These are phyloP conservation scores for Apostasia ramifera DNA, from an alignment of 106 monocot species.

Conservation along the genomic window DNA sequence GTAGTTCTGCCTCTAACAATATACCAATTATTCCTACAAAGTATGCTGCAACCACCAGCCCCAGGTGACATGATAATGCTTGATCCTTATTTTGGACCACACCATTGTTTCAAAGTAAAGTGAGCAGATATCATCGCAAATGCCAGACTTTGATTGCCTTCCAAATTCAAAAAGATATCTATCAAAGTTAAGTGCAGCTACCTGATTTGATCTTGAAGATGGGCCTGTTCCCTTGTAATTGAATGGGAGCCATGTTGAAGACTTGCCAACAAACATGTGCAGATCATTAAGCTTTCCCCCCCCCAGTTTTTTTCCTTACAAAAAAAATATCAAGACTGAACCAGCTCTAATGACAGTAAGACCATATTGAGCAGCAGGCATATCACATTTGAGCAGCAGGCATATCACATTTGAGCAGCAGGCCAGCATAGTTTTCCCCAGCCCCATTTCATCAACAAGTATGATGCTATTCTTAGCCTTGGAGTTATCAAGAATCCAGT, in stretches of 20 bases:
- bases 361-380: constrained; percentile 55
- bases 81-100: constrained; percentile 81
- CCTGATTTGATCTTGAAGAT: constrained; percentile 81
- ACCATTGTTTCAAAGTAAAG: constrained; percentile 99
- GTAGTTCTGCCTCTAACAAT: constrained; percentile 77
- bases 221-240: constrained; percentile 89
- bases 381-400: no score
- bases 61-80: constrained; percentile 76
- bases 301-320: constrained; percentile 76
- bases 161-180: constrained; percentile 82
- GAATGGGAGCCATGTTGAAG: constrained; percentile 91
- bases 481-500: no score
- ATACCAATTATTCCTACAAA: constrained; percentile 96
- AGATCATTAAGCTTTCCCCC: constrained; percentile 86
- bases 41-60: constrained; percentile 80
- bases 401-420: no score
- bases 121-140: constrained; percentile 83
- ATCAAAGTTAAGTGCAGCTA: constrained; percentile 75
- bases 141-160: constrained; percentile 82
- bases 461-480: no score
- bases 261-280: constrained; percentile 95
- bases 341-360: constrained; percentile 91
- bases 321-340: constrained; percentile 64
- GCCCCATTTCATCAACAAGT: no score
- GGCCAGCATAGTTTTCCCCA: no score